Percentiles rank a stretch among this genome's conserved stretches.
phyloP scores from a whole-genome alignment of 2,329 filamentous ascomycete genomes.

The Xylaria multiplex region DNA sequence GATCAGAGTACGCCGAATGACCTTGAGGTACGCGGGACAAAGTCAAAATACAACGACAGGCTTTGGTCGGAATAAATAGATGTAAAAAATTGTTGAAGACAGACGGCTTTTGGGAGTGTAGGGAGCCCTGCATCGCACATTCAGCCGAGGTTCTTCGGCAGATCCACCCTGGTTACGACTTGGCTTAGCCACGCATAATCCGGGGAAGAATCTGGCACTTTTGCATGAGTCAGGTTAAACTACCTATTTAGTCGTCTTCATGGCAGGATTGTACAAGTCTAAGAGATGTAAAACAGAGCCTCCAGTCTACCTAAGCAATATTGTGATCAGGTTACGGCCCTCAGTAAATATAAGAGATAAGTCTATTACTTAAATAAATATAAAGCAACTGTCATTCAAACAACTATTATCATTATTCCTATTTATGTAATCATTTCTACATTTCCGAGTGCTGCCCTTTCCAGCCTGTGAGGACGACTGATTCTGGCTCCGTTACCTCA shows the following conservation, averaged over 20 bases:
- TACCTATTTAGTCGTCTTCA: constrained; percentile 4
- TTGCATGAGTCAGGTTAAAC: constrained; percentile 4
- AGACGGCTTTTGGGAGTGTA: neutral
- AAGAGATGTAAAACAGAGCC: neutral
- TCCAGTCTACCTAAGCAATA: neutral
- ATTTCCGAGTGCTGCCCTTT: constrained; percentile 18
- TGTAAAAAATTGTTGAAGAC: neutral
- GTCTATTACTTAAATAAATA: too few relatives aligned
- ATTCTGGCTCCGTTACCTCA: constrained; percentile 19
- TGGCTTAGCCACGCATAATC: constrained; percentile 11
- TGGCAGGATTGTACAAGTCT: too few relatives aligned
- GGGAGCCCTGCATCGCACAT: constrained; percentile 9
- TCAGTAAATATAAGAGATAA: neutral
- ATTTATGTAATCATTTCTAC: neutral
- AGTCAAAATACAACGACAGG: neutral
- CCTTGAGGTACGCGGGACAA: neutral
- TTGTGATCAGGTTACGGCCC: neutral
- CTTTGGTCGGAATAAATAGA: neutral
- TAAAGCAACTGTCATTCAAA: neutral
- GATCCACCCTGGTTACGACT: constrained; percentile 18
- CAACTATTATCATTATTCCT: neutral
- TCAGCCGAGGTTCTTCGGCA: constrained; percentile 33
- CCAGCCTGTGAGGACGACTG: constrained; percentile 28
- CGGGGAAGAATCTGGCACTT: constrained; percentile 11
- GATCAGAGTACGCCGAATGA: neutral